phyloP scores from a whole-genome alignment of 164 flowering plant species.

The Magnolia kwangsiensis region DNA sequence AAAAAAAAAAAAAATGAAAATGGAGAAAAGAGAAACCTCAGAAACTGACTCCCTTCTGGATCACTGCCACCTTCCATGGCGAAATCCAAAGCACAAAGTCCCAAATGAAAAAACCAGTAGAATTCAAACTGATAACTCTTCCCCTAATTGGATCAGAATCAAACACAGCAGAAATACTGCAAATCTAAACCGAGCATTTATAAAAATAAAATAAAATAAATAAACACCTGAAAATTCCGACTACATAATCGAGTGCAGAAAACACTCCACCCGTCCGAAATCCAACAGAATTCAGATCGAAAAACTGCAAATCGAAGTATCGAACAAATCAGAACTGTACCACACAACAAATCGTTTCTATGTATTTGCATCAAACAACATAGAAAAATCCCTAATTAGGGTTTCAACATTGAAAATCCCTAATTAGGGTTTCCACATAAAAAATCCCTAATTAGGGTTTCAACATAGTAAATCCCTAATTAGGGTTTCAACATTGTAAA shows the following conservation, averaged over 20 bases:
- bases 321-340: neutral
- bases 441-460: no score
- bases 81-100: neutral
- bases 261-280: no score
- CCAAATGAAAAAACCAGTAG: neutral
- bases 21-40: slow-evolving; percentile 10
- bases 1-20: neutral
- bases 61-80: slow-evolving; percentile 17
- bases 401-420: no score
- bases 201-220: no score
- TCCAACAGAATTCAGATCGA: neutral
- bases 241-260: neutral
- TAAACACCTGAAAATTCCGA: neutral
- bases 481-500: no score
- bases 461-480: no score
- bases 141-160: neutral
- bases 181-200: no score
- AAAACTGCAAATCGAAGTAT: neutral
- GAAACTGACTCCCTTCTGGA: slow-evolving; percentile 9
- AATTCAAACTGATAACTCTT: neutral
- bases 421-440: no score
- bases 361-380: no score
- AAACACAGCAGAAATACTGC: neutral
- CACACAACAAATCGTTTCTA: neutral
- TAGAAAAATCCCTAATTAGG: no score